These are phyloP conservation scores for Symbiodinium pilosum DNA, from an alignment of 73 alveolate species.

Conservation along the genomic window DNA sequence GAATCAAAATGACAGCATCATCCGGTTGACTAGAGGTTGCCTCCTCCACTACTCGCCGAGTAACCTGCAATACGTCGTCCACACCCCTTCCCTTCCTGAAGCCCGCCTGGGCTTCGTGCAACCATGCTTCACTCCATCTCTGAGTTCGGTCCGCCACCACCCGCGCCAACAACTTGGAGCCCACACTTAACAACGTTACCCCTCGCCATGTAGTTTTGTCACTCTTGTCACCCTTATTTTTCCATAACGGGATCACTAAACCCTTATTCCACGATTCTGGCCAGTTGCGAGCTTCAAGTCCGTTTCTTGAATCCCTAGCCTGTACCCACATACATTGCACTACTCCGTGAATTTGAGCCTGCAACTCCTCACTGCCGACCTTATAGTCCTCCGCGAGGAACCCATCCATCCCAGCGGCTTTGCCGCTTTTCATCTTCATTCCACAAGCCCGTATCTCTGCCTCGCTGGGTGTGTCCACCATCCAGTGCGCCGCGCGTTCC, in stretches of 20 bases:
- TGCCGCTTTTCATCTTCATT: background rate
- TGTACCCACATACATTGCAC: background rate
- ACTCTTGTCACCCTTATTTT: background rate
- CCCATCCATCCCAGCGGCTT: conserved; percentile 45
- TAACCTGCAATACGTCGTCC: too few species aligned
- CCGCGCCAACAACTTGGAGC: conserved; percentile 28
- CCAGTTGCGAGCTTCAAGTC: conserved; percentile 5
- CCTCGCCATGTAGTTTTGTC: conserved; percentile 8
- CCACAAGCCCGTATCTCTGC: background rate
- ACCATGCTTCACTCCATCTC: background rate
- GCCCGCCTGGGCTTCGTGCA: conserved; percentile 1
- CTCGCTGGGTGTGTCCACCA: background rate
- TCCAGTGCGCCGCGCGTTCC: background rate
- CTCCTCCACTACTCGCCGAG: too few species aligned
- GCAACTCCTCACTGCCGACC: background rate
- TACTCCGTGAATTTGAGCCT: background rate
- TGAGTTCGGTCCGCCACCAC: conserved; percentile 3
- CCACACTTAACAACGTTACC: background rate
- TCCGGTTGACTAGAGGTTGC: too few species aligned
- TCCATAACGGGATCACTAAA: background rate
- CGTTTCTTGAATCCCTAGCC: background rate
- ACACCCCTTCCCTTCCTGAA: conserved; percentile 24
- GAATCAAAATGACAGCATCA: background rate
- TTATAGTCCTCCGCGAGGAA: conserved; percentile 18
- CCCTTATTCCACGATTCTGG: background rate